Base-by-base conservation (phyloP, 441 rosid genomes). In the Kokia cookei region DNA sequence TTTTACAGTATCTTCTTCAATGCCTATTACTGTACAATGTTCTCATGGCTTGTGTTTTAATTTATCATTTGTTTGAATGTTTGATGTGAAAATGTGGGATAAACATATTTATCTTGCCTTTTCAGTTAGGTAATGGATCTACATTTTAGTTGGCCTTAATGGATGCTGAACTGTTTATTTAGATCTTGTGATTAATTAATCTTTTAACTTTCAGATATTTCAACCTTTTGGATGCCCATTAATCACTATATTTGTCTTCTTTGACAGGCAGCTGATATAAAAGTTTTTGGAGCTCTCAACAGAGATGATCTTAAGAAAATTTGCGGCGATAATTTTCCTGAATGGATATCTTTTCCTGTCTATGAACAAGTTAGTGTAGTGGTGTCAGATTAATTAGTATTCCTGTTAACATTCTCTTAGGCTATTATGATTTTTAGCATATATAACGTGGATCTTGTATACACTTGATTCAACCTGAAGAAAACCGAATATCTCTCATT, bases 331-430 rank as follows among this genome's bases (percentile, higher is more conserved):
- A 93, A 90, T 76, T 91, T 90, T 78, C 99, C 99, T 42, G 94
- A 87, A 62, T 93, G 99, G 99, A 92, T 96, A 76, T 96, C 99
- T 5, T 96, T 96, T 76, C 98, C 99, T 26, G 97, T 79, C 37
- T 96, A 76, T 85, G 99, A 96, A 79, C 99, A 93, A 97, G 99
- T 93, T 60, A 54, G 73, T 54, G 11, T 69, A 69, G 32, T 69
- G 47, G 73, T 54, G 61, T 53, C n/a, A 32, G 62, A 68, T 68
- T n/a, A 68, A 29, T 29, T 64, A 29, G 47, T 32, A 72, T 29
- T 24, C 42, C 10, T 69, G 12, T 14, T 7, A 48, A 48, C 57
- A 13, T 26, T 26, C 22, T 47, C 14, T 8, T 47, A 48, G 58
- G 71, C 58, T 48, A 15, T 42, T 8, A 19, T 67, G 71, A 4